Conservation (phyloP, 345 rosid genomes). For the Dovyalis caffra region DNA sequence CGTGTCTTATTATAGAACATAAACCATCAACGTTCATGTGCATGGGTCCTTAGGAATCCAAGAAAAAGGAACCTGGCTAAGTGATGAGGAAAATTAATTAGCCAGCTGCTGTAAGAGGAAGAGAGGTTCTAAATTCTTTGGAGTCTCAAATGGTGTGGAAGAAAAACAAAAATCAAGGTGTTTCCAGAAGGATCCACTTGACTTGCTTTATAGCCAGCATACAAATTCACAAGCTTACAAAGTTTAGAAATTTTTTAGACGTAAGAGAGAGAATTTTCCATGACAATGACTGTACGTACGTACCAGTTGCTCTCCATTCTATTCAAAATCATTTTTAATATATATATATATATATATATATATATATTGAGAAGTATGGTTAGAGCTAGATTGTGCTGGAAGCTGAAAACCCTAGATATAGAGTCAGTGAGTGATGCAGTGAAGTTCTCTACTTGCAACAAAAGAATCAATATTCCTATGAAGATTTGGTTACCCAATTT, state of each 20-base stretch:
- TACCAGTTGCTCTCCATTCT: neutral
- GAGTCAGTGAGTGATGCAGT: slow-evolving; percentile 17
- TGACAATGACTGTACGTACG: slow-evolving; percentile 31
- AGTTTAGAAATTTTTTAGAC: neutral
- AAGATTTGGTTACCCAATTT: slow-evolving; percentile 31
- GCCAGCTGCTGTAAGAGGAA: neutral
- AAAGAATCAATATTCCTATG: slow-evolving; percentile 18
- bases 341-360: neutral
- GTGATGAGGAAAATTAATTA: neutral
- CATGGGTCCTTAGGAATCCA: slow-evolving; percentile 32
- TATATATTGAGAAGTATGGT: neutral
- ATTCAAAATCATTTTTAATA: neutral
- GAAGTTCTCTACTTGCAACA: slow-evolving; percentile 8
- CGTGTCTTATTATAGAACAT: slow-evolving; percentile 35
- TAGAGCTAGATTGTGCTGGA: slow-evolving; percentile 17
- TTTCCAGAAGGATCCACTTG: slow-evolving; percentile 27
- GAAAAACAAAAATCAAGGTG: slow-evolving; percentile 12
- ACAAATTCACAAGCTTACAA: neutral
- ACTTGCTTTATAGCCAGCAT: slow-evolving; percentile 19
- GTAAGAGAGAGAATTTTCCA: slow-evolving; percentile 33
- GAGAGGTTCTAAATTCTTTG: neutral
- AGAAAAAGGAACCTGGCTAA: slow-evolving; percentile 6
- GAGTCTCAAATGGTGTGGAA: slow-evolving; percentile 3
- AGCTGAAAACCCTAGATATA: slow-evolving; percentile 17
- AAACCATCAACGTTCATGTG: slow-evolving; percentile 8